phyloP scores from a whole-genome alignment of 139 green algal species.

The Ettlia oleoabundans region DNA sequence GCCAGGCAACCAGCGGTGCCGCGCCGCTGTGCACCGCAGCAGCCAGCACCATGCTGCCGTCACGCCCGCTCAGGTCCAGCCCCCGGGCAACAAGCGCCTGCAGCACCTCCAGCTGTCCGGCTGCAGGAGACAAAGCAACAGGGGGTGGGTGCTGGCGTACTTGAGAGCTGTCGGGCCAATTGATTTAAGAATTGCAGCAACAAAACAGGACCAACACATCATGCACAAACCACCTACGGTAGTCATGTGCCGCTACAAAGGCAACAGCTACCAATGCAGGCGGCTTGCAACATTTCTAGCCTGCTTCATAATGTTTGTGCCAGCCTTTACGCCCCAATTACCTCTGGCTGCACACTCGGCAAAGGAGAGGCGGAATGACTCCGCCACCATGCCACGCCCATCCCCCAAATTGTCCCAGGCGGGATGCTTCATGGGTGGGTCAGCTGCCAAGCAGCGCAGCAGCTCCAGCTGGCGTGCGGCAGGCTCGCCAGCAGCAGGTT shows the following conservation, averaged over 20 bases:
- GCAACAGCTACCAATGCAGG: no score
- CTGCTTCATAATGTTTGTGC: background rate
- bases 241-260: no score
- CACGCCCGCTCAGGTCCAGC: background rate
- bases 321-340: background rate
- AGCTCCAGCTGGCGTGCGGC: background rate
- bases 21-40: constrained; percentile 38
- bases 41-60: constrained; percentile 35
- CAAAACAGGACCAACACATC: no score
- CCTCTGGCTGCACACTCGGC: constrained; percentile 16
- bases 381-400: constrained; percentile 1
- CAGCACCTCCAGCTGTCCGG: constrained; percentile 18
- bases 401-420: background rate
- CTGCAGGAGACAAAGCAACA: no score
- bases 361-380: constrained; percentile 16
- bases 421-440: background rate
- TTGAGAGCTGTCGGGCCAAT: background rate
- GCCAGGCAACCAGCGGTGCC: constrained; percentile 32
- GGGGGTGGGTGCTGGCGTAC: background rate
- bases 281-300: no score
- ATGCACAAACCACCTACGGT: no score
- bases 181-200: no score
- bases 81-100: background rate
- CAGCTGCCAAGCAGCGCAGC: constrained; percentile 3
- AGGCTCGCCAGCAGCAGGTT: background rate